Percentiles rank a stretch among this genome's conserved stretches.
phyloP scores from a whole-genome alignment of 1,139 yeast genomes.

The Zygoascus meyerae region DNA sequence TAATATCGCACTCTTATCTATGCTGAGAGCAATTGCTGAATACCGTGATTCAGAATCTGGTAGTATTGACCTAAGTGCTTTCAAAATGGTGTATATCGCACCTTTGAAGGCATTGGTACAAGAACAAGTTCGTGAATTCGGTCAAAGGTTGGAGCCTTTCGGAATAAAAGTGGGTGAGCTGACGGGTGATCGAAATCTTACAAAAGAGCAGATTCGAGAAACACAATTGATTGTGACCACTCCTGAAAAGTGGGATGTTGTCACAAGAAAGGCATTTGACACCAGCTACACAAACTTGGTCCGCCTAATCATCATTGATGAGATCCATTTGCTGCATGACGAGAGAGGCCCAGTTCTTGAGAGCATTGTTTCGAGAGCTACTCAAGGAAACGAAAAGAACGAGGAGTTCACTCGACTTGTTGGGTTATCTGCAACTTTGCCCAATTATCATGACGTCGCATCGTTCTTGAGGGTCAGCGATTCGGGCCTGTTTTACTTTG shows the following conservation, averaged over 20 bases:
- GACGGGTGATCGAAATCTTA: constrained; percentile 83
- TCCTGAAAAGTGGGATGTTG: constrained; percentile 96
- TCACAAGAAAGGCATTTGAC: constrained; percentile 74
- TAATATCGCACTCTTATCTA: constrained; percentile 82
- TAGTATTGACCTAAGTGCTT: constrained; percentile 46
- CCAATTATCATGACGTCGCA: constrained; percentile 87
- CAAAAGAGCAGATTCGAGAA: constrained; percentile 67
- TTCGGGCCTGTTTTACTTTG: constrained; percentile 69
- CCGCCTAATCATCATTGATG: constrained; percentile 79
- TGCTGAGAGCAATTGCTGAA: constrained; percentile 56
- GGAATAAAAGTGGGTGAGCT: constrained; percentile 78
- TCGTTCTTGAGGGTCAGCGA: constrained; percentile 65
- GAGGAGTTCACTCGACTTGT: constrained; percentile 58
- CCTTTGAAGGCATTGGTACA: constrained; percentile 93
- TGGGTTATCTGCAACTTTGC: constrained; percentile 91
- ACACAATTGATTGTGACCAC: constrained; percentile 89
- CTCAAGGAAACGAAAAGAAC: constrained; percentile 44
- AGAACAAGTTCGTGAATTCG: constrained; percentile 87
- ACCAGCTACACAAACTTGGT: constrained; percentile 58
- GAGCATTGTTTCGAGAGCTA: constrained; percentile 72
- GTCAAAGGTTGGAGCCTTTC: constrained; percentile 57
- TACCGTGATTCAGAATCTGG: constrained; percentile 46
- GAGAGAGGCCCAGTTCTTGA: constrained; percentile 95
- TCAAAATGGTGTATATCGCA: constrained; percentile 85
- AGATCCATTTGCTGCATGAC: constrained; percentile 88